Evolutionary conservation across 1,284 basidiomycete genomes (phyloP).

Genomic region (Cerrena zonata): DNA sequence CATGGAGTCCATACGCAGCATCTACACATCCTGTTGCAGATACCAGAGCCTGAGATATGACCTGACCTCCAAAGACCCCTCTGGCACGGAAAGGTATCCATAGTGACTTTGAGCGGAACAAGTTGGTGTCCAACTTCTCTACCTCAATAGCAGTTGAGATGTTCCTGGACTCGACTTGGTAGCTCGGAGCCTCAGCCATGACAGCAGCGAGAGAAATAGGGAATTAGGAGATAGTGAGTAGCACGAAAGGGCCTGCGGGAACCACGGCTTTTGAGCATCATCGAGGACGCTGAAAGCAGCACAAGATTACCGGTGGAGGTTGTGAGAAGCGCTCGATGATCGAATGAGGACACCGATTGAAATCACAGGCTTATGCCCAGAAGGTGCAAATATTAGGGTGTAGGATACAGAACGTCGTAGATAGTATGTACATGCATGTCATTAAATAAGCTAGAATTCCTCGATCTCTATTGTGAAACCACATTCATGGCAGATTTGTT

Average conservation of each 20-base stretch:
- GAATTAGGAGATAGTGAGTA: background rate
- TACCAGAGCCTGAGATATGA: slow-evolving; percentile 82
- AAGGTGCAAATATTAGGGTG: no score
- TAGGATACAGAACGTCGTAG: no score
- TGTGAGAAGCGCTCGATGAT: no score
- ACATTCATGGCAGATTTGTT: slow-evolving; percentile 79
- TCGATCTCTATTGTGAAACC: slow-evolving; percentile 86
- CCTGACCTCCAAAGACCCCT: slow-evolving; percentile 87
- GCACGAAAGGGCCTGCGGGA: background rate
- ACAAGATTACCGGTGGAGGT: no score
- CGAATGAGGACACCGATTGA: no score
- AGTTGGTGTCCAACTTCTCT: slow-evolving; percentile 71
- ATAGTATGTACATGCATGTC: no score
- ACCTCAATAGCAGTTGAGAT: slow-evolving; percentile 71
- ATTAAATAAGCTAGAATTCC: no score
- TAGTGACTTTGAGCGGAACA: slow-evolving; percentile 71
- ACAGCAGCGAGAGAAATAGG: background rate
- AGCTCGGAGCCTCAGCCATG: slow-evolving; percentile 16
- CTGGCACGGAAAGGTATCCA: slow-evolving; percentile 62
- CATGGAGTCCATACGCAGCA: slow-evolving; percentile 65
- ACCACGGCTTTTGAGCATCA: no score
- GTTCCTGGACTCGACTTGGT: slow-evolving; percentile 33
- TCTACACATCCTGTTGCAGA: slow-evolving; percentile 74
- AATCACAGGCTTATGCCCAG: background rate
- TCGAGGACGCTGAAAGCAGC: no score